Percentiles rank a stretch among this genome's conserved stretches.
Evolutionary conservation across 768 basidiomycete genomes (phyloP).

Genomic region (Neoboletus brunneissimus): DNA sequence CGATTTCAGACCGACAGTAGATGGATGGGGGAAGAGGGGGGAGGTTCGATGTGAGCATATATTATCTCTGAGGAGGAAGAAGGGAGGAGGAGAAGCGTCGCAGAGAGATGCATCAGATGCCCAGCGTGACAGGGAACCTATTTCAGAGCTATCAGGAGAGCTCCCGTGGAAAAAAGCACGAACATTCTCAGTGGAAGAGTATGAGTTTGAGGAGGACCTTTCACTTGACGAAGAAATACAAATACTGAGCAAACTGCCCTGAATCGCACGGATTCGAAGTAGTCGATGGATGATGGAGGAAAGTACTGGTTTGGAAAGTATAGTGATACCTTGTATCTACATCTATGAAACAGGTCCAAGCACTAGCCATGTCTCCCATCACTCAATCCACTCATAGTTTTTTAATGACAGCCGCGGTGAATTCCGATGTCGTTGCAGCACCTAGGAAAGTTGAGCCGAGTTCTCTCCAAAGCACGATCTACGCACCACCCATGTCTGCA

Average conservation of each 20-base stretch:
- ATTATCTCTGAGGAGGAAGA: constrained; percentile 54
- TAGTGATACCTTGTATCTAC: constrained; percentile 17
- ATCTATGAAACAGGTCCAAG: constrained; percentile 24
- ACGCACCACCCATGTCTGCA: constrained; percentile 91
- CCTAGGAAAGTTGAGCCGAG: constrained; percentile 42
- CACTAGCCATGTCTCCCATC: neutral
- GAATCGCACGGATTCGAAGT: neutral
- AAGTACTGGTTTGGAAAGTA: constrained; percentile 11
- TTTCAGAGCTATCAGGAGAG: constrained; percentile 13
- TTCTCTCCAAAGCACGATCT: neutral
- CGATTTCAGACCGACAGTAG: constrained; percentile 79
- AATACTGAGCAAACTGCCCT: constrained; percentile 28
- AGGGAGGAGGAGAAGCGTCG: constrained; percentile 13
- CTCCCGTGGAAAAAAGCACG: constrained; percentile 42
- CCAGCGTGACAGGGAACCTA: constrained; percentile 2
- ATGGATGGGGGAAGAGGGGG: constrained; percentile 82
- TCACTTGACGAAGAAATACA: constrained; percentile 47
- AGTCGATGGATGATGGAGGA: constrained; percentile 11
- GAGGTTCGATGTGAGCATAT: constrained; percentile 71
- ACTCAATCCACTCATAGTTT: constrained; percentile 45
- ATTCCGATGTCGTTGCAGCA: constrained; percentile 88
- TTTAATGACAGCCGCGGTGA: constrained; percentile 90
- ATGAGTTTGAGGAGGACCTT: constrained; percentile 51
- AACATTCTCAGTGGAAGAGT: constrained; percentile 46
- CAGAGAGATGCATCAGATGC: constrained; percentile 11